These are phyloP conservation scores for Arthroderma uncinatum DNA, from an alignment of 2,329 filamentous ascomycete genomes.

Conservation along the genomic window DNA sequence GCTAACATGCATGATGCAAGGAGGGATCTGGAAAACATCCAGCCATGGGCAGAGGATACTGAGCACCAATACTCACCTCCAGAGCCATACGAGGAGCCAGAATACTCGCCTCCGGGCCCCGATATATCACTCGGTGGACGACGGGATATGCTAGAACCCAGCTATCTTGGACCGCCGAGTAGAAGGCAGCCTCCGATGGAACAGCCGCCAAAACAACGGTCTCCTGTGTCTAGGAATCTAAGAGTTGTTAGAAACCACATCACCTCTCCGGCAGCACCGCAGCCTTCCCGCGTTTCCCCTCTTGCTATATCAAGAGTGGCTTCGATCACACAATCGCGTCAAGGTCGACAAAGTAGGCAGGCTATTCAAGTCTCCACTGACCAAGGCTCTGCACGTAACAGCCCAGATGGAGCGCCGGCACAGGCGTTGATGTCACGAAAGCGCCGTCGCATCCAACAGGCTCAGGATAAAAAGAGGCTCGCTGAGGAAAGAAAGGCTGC, in stretches of 20 bases:
- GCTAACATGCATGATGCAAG: conserved; percentile 27
- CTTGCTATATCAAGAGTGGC: conserved; percentile 44
- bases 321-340: conserved; percentile 46
- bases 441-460: conserved; percentile 39
- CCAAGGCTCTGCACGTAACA: conserved; percentile 31
- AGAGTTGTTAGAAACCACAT: conserved; percentile 63
- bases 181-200: conserved; percentile 32
- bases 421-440: conserved; percentile 41
- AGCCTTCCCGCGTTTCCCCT: conserved; percentile 58
- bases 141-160: conserved; percentile 17
- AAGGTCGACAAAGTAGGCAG: conserved; percentile 31
- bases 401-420: conserved; percentile 31
- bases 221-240: conserved; percentile 38
- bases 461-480: conserved; percentile 23
- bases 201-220: conserved; percentile 24
- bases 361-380: conserved; percentile 21
- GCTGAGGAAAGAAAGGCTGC: conserved; percentile 17
- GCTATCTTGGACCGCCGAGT: conserved; percentile 22
- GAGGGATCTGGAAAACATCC: conserved; percentile 22
- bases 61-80: conserved; percentile 7
- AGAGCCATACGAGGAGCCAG: conserved; percentile 35
- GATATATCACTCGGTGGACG: conserved; percentile 25
- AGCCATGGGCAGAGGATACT: conserved; percentile 5
- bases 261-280: conserved; percentile 60
- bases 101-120: conserved; percentile 39